A percentile compares a stretch with the other conserved stretches of the same genome.
Evolutionary conservation across 345 rosid species (phyloP).

Genomic region (Stellera chamaejasme): DNA sequence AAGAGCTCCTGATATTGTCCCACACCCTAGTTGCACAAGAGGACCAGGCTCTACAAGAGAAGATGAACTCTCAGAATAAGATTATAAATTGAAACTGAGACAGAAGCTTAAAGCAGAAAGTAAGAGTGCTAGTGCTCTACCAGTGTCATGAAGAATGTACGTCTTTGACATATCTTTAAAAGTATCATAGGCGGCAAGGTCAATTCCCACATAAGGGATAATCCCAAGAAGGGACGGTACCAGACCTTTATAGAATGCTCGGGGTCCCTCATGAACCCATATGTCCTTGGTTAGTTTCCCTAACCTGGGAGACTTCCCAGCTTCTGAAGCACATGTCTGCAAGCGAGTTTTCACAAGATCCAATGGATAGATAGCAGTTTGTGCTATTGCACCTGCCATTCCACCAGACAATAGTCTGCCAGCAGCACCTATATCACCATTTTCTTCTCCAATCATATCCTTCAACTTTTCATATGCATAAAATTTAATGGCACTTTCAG

Average conservation of each 20-base stretch:
- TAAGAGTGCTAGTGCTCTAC: conserved; percentile 24
- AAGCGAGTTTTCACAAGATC: conserved; percentile 95
- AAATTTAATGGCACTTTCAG: conserved; percentile 95
- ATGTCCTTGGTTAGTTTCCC: conserved; percentile 65
- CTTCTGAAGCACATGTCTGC: conserved; percentile 61
- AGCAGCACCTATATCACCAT: conserved; percentile 48
- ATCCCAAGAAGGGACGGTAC: conserved; percentile 92
- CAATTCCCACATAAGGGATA: conserved; percentile 92
- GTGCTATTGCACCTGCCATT: conserved; percentile 91
- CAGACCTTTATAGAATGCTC: conserved; percentile 90
- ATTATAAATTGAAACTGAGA: neutral
- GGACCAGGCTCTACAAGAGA: conserved; percentile 72
- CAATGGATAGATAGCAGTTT: conserved; percentile 82
- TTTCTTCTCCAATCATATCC: conserved; percentile 32
- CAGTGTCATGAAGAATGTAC: conserved; percentile 59
- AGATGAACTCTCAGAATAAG: conserved; percentile 4
- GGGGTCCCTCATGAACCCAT: conserved; percentile 85
- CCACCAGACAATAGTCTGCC: conserved; percentile 96
- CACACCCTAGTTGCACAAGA: conserved; percentile 82
- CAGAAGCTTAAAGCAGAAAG: conserved; percentile 1
- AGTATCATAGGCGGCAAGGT: conserved; percentile 91
- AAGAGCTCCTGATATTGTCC: conserved; percentile 79
- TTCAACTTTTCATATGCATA: conserved; percentile 78
- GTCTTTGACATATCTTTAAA: conserved; percentile 79
- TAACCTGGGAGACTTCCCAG: conserved; percentile 64